A percentile compares a stretch with the other conserved stretches of the same genome.
Conservation (phyloP, 2,329 filamentous ascomycete genomes). For the Helotiales sp. region DNA sequence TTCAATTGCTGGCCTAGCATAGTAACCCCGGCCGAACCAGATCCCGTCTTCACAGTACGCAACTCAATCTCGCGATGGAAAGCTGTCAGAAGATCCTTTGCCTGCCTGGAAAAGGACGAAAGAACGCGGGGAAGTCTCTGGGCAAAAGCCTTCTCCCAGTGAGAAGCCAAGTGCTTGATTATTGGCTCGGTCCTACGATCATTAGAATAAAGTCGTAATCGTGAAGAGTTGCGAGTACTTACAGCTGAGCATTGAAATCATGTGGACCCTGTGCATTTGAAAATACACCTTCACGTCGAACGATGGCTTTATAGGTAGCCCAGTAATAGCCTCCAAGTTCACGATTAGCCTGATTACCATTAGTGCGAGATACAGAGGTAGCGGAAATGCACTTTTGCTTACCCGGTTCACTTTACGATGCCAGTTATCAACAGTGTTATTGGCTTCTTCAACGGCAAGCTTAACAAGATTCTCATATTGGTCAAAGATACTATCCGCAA, state of each 20-base stretch:
- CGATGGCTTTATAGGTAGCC: slow-evolving; percentile 61
- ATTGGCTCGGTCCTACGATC: slow-evolving; percentile 26
- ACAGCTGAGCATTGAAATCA: slow-evolving; percentile 49
- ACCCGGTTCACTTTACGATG: slow-evolving; percentile 43
- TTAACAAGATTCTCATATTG: slow-evolving; percentile 48
- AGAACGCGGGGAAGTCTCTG: slow-evolving; percentile 49
- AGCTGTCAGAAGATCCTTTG: slow-evolving; percentile 42
- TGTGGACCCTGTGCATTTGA: slow-evolving; percentile 45
- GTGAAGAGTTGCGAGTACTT: neutral
- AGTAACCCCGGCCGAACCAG: slow-evolving; percentile 48
- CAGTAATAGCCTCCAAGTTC: slow-evolving; percentile 53
- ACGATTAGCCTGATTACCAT: slow-evolving; percentile 35
- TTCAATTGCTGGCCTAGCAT: slow-evolving; percentile 38
- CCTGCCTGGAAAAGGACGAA: slow-evolving; percentile 43
- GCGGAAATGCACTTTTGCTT: neutral
- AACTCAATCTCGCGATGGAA: slow-evolving; percentile 51
- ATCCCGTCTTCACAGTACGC: slow-evolving; percentile 47
- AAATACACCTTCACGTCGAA: slow-evolving; percentile 55
- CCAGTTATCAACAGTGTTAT: slow-evolving; percentile 47
- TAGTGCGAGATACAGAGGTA: neutral
- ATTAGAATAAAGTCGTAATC: neutral
- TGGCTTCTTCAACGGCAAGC: slow-evolving; percentile 46
- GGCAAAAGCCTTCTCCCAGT: slow-evolving; percentile 46
- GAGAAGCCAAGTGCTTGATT: slow-evolving; percentile 31
- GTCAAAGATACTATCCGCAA: slow-evolving; percentile 53